Conservation (phyloP, 1,139 yeast genomes). For the Pichia sp. region DNA sequence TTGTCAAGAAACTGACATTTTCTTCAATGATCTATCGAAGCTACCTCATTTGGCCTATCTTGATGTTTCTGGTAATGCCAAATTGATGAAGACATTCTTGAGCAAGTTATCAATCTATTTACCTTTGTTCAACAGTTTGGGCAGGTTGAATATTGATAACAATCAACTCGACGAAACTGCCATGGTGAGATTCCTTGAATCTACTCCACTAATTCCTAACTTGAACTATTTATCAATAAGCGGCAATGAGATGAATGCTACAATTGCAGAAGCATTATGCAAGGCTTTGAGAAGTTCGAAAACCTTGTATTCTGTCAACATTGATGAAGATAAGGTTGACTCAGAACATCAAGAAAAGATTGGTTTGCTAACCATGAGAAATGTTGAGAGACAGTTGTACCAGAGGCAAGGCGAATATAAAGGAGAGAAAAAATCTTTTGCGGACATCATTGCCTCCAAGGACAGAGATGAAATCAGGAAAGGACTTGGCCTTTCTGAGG, state of each 20-base stretch:
- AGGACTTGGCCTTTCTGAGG: slow-evolving; percentile 22
- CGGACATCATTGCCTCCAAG: slow-evolving; percentile 14
- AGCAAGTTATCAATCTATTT: slow-evolving; percentile 48
- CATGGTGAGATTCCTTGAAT: slow-evolving; percentile 54
- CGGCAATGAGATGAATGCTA: slow-evolving; percentile 53
- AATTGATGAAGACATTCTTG: slow-evolving; percentile 44
- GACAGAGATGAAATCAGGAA: slow-evolving; percentile 12
- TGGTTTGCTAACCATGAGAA: slow-evolving; percentile 66
- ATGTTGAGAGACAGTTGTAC: slow-evolving; percentile 50
- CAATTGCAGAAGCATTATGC: slow-evolving; percentile 63
- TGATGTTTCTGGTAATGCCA: slow-evolving; percentile 64
- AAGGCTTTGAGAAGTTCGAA: slow-evolving; percentile 65
- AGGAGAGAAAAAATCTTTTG: slow-evolving; percentile 12
- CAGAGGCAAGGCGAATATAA: slow-evolving; percentile 15
- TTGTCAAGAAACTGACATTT: slow-evolving; percentile 25
- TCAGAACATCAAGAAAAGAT: slow-evolving; percentile 51
- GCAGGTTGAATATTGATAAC: slow-evolving; percentile 59
- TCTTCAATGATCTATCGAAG: slow-evolving; percentile 36
- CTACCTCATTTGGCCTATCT: slow-evolving; percentile 57
- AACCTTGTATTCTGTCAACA: slow-evolving; percentile 64
- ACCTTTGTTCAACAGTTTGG: slow-evolving; percentile 55
- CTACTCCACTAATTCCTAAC: slow-evolving; percentile 56
- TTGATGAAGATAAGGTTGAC: slow-evolving; percentile 65
- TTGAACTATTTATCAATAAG: slow-evolving; percentile 56
- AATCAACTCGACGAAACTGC: slow-evolving; percentile 47